A percentile compares a stretch with the other conserved stretches of the same genome.
Conservation (phyloP, 148 eudicot species). For the Talinum fruticosum region DNA sequence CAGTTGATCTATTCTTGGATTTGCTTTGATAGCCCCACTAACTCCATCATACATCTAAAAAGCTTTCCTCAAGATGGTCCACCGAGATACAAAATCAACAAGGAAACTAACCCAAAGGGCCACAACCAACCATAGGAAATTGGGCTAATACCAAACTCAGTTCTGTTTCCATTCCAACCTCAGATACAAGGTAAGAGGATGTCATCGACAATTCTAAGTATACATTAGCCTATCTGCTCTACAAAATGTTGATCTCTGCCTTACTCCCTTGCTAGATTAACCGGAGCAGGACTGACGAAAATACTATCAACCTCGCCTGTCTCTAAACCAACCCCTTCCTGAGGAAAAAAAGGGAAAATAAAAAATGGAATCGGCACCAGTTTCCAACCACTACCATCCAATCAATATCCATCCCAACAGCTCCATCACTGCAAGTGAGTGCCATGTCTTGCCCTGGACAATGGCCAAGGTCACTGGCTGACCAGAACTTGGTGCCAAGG, state of each 20-base stretch:
- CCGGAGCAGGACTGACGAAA: neutral
- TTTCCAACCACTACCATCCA: conserved; percentile 8
- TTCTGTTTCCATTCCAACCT: neutral
- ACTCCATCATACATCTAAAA: too few relatives aligned
- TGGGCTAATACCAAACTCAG: neutral
- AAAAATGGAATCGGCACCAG: neutral
- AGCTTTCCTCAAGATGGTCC: too few relatives aligned
- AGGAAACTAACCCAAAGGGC: too few relatives aligned
- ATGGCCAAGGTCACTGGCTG: neutral
- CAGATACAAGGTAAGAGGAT: neutral
- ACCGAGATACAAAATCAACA: too few relatives aligned
- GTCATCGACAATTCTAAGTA: neutral
- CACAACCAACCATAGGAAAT: neutral
- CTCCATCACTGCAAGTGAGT: conserved; percentile 8
- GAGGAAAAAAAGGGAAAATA: neutral
- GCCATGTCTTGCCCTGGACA: too few relatives aligned
- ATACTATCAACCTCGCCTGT: conserved; percentile 4
- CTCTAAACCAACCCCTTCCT: neutral
- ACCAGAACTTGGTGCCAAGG: conserved; percentile 8
- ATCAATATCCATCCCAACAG: neutral
- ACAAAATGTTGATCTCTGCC: conserved; percentile 8
- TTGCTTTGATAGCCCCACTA: too few relatives aligned
- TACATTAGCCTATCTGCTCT: conserved; percentile 8
- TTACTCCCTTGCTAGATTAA: conserved; percentile 1
- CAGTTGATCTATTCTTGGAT: too few relatives aligned